A percentile compares a stretch with the other conserved stretches of the same genome.
phyloP scores from a whole-genome alignment of 352 stramenopile genomes.

The Phytophthora rubi region DNA sequence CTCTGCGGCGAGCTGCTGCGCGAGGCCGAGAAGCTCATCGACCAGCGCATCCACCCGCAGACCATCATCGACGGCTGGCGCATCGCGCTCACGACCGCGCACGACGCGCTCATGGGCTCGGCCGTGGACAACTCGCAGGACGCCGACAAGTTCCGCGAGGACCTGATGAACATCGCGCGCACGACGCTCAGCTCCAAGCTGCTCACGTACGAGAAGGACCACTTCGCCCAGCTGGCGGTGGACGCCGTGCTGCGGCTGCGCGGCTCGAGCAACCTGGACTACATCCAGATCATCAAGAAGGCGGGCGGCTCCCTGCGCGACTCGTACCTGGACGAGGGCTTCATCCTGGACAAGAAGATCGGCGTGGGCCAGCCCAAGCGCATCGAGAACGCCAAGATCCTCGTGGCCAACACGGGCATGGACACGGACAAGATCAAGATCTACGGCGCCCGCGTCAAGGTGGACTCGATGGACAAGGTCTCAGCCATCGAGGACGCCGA shows the following conservation, averaged over 20 bases:
- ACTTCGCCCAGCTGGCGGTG: conserved; percentile 96
- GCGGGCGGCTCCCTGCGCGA: conserved; percentile 95
- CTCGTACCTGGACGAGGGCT: conserved; percentile 99
- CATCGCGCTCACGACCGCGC: conserved; percentile 91
- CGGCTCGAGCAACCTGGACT: conserved; percentile 96
- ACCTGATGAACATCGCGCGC: conserved; percentile 97
- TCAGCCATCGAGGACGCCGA: conserved; percentile 99
- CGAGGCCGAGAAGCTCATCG: conserved; percentile 96
- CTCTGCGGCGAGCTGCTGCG: conserved; percentile 98
- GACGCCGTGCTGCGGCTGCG: conserved; percentile 97
- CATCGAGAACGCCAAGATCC: conserved; percentile 98
- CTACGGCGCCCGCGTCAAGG: conserved; percentile 97
- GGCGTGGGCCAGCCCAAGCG: conserved; percentile 95
- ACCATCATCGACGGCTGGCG: conserved; percentile 99
- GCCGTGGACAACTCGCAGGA: conserved; percentile 87
- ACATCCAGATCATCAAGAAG: conserved; percentile 99
- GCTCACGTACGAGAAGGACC: conserved; percentile 97
- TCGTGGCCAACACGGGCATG: conserved; percentile 99
- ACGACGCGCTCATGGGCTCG: conserved; percentile 89
- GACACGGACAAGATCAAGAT: conserved; percentile 99
- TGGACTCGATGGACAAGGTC: conserved; percentile 99
- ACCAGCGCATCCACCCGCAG: conserved; percentile 97
- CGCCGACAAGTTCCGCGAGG: conserved; percentile 90
- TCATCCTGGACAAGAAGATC: conserved; percentile 98
- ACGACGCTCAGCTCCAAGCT: conserved; percentile 99